Percentiles rank a stretch among this genome's conserved stretches.
Evolutionary conservation across 805 yeast genomes (phyloP).

Genomic region (Naumovozyma castellii): DNA sequence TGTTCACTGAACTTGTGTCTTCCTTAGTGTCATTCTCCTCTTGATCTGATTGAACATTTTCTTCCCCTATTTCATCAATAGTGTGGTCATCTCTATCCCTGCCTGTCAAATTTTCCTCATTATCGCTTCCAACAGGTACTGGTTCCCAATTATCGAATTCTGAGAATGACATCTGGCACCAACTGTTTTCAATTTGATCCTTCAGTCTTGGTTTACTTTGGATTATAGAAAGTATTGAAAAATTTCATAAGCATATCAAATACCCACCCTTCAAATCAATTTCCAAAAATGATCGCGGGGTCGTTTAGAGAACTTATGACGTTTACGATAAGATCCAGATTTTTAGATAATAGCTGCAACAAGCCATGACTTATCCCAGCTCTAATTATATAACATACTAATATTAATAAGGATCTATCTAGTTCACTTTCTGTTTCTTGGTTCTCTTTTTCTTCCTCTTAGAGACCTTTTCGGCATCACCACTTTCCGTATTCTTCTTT

Average conservation of each 20-base stretch:
- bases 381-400: no score
- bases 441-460: not conserved
- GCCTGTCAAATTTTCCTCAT: not conserved
- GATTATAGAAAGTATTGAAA: no score
- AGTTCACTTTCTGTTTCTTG: not conserved
- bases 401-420: no score
- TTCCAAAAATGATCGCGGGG: not conserved
- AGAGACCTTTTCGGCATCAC: not conserved
- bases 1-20: no score
- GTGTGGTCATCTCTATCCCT: not conserved
- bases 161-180: not conserved
- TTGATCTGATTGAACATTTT: no score
- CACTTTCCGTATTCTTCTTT: constrained; percentile 1
- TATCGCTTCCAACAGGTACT: constrained; percentile 2
- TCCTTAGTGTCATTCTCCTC: no score
- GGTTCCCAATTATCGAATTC: constrained; percentile 20
- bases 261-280: no score
- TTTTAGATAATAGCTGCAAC: no score
- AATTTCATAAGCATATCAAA: no score
- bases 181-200: not conserved
- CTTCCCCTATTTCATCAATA: no score
- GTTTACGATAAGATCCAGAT: no score
- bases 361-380: no score
- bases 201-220: not conserved
- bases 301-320: not conserved